phyloP scores from a whole-genome alignment of 352 stramenopile species.

The Saprolegnia parasitica region DNA sequence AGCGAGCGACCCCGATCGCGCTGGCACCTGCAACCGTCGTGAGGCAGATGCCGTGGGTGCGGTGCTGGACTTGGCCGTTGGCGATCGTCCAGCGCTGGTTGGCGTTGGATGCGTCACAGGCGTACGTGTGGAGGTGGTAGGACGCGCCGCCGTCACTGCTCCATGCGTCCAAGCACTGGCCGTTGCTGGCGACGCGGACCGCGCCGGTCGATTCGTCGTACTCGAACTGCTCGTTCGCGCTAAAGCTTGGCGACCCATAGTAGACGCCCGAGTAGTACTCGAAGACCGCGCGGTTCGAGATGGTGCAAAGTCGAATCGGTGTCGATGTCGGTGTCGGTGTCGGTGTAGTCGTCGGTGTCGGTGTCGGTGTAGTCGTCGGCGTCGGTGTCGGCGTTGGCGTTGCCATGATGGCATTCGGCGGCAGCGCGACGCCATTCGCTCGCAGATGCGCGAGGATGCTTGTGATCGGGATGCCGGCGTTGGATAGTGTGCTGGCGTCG shows the following conservation, averaged over 20 bases:
- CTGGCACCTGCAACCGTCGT: background rate
- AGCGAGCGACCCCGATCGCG: background rate
- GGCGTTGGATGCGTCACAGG: background rate
- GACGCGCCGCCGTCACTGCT: background rate
- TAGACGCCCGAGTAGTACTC: constrained; percentile 8
- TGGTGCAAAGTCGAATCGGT: background rate
- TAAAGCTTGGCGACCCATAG: background rate
- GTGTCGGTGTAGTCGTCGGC: background rate
- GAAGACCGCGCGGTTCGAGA: background rate
- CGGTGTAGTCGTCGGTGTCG: background rate
- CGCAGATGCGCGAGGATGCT: constrained; percentile 56
- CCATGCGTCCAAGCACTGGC: background rate
- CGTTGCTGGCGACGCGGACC: background rate
- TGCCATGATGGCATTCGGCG: background rate
- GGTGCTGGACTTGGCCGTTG: constrained; percentile 5
- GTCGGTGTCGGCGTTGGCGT: background rate
- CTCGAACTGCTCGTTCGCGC: background rate
- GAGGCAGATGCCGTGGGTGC: background rate
- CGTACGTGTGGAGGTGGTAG: background rate
- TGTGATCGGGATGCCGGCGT: constrained; percentile 65
- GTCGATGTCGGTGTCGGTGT: constrained; percentile 31
- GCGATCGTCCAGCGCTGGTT: constrained; percentile 5
- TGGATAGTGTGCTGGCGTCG: constrained; percentile 31
- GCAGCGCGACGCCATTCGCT: constrained; percentile 37
- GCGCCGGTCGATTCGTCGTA: background rate